These are phyloP conservation scores for Quambalaria eucalypti DNA, from an alignment of 1,284 basidiomycete genomes.

Conservation along the genomic window DNA sequence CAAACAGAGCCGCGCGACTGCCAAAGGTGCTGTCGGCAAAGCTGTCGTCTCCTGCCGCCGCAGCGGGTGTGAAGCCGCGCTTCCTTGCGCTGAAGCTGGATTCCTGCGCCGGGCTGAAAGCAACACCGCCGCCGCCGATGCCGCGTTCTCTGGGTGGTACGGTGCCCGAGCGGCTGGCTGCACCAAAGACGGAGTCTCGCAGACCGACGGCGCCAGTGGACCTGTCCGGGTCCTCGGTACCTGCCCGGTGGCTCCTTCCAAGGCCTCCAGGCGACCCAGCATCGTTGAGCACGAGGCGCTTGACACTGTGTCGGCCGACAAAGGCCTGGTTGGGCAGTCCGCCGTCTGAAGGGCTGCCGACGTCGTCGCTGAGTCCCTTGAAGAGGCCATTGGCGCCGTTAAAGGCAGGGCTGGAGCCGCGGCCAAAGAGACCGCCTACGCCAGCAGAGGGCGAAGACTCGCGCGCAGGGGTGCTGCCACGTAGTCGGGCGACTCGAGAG, in stretches of 20 bases:
- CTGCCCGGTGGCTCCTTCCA: constrained; percentile 17
- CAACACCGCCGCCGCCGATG: constrained; percentile 12
- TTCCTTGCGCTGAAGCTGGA: constrained; percentile 2
- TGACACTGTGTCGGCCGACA: constrained; percentile 72
- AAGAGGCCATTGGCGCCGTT: constrained; percentile 21
- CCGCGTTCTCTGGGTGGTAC: constrained; percentile 9
- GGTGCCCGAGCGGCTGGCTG: constrained; percentile 22
- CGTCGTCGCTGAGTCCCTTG: constrained; percentile 56
- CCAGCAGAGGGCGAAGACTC: constrained; percentile 10
- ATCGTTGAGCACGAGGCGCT: constrained; percentile 77
- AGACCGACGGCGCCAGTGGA: constrained; percentile 17
- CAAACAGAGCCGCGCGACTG: neutral
- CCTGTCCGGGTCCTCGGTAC: constrained; percentile 7
- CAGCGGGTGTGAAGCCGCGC: constrained; percentile 8
- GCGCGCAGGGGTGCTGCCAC: constrained; percentile 35
- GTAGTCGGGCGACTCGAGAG: constrained; percentile 38
- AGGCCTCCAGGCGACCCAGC: constrained; percentile 21
- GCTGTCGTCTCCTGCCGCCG: constrained; percentile 19
- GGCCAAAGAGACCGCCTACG: constrained; percentile 11
- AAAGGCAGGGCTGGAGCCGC: constrained; percentile 35
- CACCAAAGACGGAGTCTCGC: constrained; percentile 5
- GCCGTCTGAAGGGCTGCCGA: constrained; percentile 7
- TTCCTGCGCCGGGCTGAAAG: constrained; percentile 38
- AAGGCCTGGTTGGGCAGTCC: constrained; percentile 52
- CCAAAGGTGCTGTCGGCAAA: constrained; percentile 9